Percentiles rank a stretch among this genome's conserved stretches.
Conservation (phyloP, 2,329 filamentous ascomycete species). For the Fusarium oxysporum region DNA sequence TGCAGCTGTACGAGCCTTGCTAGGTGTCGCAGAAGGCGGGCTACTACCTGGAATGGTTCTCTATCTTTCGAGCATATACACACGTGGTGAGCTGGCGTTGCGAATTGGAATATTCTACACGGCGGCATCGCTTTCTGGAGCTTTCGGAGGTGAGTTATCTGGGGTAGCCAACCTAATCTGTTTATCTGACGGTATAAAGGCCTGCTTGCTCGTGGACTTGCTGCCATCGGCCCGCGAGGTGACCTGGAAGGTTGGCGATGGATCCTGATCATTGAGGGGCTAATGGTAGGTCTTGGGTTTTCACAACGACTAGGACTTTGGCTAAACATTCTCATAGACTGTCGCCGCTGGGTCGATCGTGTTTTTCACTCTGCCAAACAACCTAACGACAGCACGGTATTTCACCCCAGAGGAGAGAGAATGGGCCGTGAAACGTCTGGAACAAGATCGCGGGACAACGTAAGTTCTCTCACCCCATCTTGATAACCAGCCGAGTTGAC, state of each 20-base stretch:
- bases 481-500: neutral
- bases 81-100: conserved; percentile 68
- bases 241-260: conserved; percentile 3
- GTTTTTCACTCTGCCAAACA: neutral
- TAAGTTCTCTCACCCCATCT: neutral
- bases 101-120: conserved; percentile 74
- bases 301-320: fast-evolving
- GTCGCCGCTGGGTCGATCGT: neutral
- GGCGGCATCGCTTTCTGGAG: conserved; percentile 61
- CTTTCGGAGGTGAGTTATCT: neutral
- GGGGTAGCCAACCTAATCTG: fast-evolving
- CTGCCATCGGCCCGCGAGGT: neutral
- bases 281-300: neutral
- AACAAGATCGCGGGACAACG: neutral
- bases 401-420: neutral
- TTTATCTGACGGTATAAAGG: neutral
- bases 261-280: conserved; percentile 2
- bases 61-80: conserved; percentile 73
- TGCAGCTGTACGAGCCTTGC: conserved; percentile 54
- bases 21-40: conserved; percentile 47
- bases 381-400: neutral
- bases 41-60: conserved; percentile 72
- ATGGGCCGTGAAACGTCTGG: neutral
- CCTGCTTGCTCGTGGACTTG: conserved; percentile 5
- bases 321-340: neutral